Percentiles rank a stretch among this genome's conserved stretches.
phyloP scores from a whole-genome alignment of 805 yeast species.

The Wickerhamiella azyma region DNA sequence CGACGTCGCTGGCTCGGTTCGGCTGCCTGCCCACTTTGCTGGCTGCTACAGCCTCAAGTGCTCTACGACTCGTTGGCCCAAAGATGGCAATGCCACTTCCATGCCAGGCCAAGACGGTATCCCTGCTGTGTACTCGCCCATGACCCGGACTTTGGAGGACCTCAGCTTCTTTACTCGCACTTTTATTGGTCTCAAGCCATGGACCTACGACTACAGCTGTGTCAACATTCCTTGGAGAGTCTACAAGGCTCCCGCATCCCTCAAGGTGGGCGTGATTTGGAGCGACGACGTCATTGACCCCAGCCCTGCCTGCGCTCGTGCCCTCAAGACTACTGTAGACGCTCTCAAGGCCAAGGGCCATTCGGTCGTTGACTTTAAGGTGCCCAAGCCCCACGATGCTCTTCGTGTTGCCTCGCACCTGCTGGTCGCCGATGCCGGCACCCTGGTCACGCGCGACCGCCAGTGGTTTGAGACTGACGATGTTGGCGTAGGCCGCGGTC shows the following conservation, averaged over 20 bases:
- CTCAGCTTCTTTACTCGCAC: slow-evolving; percentile 36
- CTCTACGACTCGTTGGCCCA: slow-evolving; percentile 38
- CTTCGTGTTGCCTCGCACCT: slow-evolving; percentile 40
- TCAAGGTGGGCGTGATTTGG: slow-evolving; percentile 36
- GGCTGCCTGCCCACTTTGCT: slow-evolving; percentile 40
- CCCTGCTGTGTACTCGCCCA: slow-evolving; percentile 32
- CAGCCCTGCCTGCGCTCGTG: slow-evolving; percentile 35
- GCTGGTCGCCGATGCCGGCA: slow-evolving; percentile 26
- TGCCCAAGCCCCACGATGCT: slow-evolving; percentile 43
- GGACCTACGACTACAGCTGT: slow-evolving; percentile 36
- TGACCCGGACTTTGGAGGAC: slow-evolving; percentile 37
- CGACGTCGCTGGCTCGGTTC: slow-evolving; percentile 44
- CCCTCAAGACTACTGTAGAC: slow-evolving; percentile 28
- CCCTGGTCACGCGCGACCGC: slow-evolving; percentile 19
- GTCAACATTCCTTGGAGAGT: slow-evolving; percentile 41
- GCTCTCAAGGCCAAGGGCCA: slow-evolving; percentile 35
- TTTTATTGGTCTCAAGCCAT: slow-evolving; percentile 37
- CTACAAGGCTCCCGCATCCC: slow-evolving; percentile 27
- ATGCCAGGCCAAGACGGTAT: slow-evolving; percentile 38
- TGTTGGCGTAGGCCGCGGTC: slow-evolving; percentile 26
- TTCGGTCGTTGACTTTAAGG: slow-evolving; percentile 31
- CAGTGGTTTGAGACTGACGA: slow-evolving; percentile 26
- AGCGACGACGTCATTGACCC: slow-evolving; percentile 39
- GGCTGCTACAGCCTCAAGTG: slow-evolving; percentile 39
- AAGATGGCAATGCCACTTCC: slow-evolving; percentile 27